A percentile compares a stretch with the other conserved stretches of the same genome.
phyloP scores from a whole-genome alignment of 768 basidiomycete genomes.

The Phlebiopsis gigantea region DNA sequence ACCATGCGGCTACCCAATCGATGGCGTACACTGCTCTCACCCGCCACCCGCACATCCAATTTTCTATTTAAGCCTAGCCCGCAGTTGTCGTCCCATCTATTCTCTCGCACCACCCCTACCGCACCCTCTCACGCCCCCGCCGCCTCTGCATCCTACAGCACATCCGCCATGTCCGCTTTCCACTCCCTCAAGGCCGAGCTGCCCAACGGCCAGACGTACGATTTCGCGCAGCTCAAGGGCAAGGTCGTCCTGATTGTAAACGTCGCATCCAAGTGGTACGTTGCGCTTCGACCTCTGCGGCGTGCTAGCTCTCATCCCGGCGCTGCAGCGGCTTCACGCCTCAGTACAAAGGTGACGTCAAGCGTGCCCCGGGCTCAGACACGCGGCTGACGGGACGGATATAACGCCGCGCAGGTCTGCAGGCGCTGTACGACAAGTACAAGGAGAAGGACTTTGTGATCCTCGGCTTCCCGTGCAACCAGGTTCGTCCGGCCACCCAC shows the following conservation, averaged over 20 bases:
- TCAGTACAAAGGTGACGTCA: constrained; percentile 59
- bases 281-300: not conserved
- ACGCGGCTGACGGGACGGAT: not conserved
- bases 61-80: constrained; percentile 1
- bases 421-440: constrained; percentile 77
- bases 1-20: constrained; percentile 2
- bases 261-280: constrained; percentile 69
- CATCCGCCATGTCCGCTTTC: constrained; percentile 35
- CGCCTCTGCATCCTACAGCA: not conserved
- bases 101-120: constrained; percentile 3
- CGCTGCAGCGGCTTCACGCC: constrained; percentile 71
- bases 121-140: not conserved
- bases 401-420: constrained; percentile 52
- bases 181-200: constrained; percentile 65
- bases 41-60: not conserved
- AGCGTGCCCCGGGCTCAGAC: not conserved
- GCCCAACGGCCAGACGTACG: constrained; percentile 48
- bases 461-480: constrained; percentile 91
- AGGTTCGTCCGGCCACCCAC: constrained; percentile 36
- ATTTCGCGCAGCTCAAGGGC: constrained; percentile 67
- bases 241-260: constrained; percentile 80
- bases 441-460: constrained; percentile 71
- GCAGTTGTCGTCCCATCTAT: not conserved
- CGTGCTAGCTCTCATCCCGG: not conserved
- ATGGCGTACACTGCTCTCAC: not conserved